Percentiles rank a stretch among this genome's conserved stretches.
phyloP scores from a whole-genome alignment of 169 alveolate genomes.

The Plasmodium billcollinsi region DNA sequence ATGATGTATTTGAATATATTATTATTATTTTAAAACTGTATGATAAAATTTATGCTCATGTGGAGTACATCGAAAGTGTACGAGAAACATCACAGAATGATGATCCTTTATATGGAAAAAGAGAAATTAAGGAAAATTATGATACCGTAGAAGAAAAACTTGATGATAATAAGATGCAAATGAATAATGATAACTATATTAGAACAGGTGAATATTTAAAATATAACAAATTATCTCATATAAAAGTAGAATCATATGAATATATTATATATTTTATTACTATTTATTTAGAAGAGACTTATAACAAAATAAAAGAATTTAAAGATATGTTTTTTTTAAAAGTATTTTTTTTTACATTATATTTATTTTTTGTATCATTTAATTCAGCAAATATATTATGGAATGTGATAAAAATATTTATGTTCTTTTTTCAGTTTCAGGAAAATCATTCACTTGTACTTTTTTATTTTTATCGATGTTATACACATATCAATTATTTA shows the following conservation, averaged over 20 bases:
- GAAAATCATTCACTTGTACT: not conserved
- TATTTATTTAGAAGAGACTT: constrained; percentile 41
- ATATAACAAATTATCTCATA: not conserved
- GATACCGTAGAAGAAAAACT: not conserved
- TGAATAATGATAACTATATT: too few species aligned
- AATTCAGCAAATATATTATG: constrained; percentile 53
- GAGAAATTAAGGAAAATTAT: too few species aligned
- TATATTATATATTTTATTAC: constrained; percentile 33
- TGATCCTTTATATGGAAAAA: too few species aligned
- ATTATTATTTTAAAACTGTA: constrained; percentile 21
- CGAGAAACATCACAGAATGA: too few species aligned
- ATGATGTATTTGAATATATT: constrained; percentile 64
- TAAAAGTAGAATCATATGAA: constrained; percentile 24
- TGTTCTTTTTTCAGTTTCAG: constrained; percentile 35
- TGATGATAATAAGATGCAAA: too few species aligned
- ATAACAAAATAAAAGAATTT: constrained; percentile 62
- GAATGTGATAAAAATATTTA: constrained; percentile 43
- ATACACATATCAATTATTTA: constrained; percentile 13
- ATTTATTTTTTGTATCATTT: constrained; percentile 34
- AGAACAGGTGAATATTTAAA: not conserved
- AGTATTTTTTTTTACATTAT: constrained; percentile 39
- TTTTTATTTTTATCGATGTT: constrained; percentile 7
- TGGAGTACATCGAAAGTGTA: too few species aligned
- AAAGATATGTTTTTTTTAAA: constrained; percentile 20
- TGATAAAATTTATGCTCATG: constrained; percentile 2